Evolutionary conservation across 2,329 filamentous ascomycete genomes (phyloP).

Genomic region (Stagonosporopsis cucurbitacearum): DNA sequence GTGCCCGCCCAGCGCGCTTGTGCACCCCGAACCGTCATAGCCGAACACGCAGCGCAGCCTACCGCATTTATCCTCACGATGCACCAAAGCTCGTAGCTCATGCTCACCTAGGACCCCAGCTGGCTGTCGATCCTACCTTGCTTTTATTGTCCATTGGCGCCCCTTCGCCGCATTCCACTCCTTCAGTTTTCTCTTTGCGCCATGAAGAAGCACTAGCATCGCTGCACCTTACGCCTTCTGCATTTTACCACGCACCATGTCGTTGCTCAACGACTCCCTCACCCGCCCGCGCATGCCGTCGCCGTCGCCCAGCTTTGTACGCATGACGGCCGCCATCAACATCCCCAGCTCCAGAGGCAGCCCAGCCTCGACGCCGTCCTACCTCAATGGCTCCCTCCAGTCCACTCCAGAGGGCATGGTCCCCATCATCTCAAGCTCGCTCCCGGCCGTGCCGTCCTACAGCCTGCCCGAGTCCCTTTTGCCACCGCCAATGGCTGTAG

Average conservation of each 20-base stretch:
- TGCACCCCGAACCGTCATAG: conserved; percentile 32
- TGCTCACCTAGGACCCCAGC: conserved; percentile 32
- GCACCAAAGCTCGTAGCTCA: conserved; percentile 34
- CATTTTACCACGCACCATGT: conserved; percentile 27
- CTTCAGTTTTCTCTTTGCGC: conserved; percentile 23
- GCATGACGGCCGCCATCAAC: conserved; percentile 41
- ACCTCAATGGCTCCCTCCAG: conserved; percentile 67
- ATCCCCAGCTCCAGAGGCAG: conserved; percentile 50
- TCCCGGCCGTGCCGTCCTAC: conserved; percentile 58
- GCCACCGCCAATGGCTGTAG: conserved; percentile 57
- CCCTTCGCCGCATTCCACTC: conserved; percentile 31
- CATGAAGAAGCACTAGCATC: conserved; percentile 39
- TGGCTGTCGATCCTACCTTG: conserved; percentile 36
- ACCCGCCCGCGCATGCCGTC: conserved; percentile 43
- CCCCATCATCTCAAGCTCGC: conserved; percentile 61
- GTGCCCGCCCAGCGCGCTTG: conserved; percentile 42
- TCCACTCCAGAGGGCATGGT: conserved; percentile 69
- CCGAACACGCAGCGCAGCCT: conserved; percentile 26
- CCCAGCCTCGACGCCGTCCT: conserved; percentile 47
- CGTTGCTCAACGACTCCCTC: conserved; percentile 38
- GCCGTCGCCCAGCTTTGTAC: conserved; percentile 39
- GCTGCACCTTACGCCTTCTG: conserved; percentile 18
- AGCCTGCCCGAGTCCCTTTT: conserved; percentile 77
- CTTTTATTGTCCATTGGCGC: conserved; percentile 36
- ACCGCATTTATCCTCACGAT: conserved; percentile 39